Base-by-base conservation (phyloP, 352 stramenopile species). In the Blastocystis sp. region DNA sequence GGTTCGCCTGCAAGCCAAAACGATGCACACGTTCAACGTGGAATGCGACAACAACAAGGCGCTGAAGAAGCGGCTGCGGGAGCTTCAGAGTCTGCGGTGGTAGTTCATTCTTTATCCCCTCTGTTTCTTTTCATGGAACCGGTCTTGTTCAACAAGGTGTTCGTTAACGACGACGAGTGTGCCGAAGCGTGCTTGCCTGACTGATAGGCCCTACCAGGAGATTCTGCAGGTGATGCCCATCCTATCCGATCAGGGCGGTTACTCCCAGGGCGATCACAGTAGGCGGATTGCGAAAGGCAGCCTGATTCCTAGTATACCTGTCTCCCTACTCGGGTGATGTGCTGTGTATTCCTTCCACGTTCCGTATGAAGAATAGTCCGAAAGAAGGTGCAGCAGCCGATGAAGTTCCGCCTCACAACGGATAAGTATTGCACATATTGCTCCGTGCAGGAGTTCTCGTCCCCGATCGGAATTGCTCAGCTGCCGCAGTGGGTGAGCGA, bases 351-450 rank as follows among this genome's bases (percentile, higher is more conserved):
- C 24, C 9, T 14, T 52, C 48, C 21, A 38, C 6, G 17, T 59
- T 34, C 42, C 19, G 11, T 68, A 3, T 54, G 3, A 68, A 34
- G 21, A 2, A 21, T 84, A 84, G 74, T 84, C 45, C 7, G 74
- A 48, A 84, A 84, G 28, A 24, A 19, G 17, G 57, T 84, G 2
- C 74, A 84, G 57, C 48, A 84, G n/a, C 74, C 74, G 7, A 68
- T 57, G 21, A 84, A 84, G 42, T 84, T 84, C 52, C 52, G 74
- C 7, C 14, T 84, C 11, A 70, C 74, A 42, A 84, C 74, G 10
- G 60, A 84, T 28, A 84, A 84, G 40, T 84, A 84, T 45, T 21
- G n/a, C 11, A 68, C 57, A 11, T 84, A 84, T 57, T 84, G 74
- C 38, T 84, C 74, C 11, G 74, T 84, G 17, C 21, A 42, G 24